Evolutionary conservation across 2,329 filamentous ascomycete species (phyloP).

Genomic region (Colletotrichum karsti): DNA sequence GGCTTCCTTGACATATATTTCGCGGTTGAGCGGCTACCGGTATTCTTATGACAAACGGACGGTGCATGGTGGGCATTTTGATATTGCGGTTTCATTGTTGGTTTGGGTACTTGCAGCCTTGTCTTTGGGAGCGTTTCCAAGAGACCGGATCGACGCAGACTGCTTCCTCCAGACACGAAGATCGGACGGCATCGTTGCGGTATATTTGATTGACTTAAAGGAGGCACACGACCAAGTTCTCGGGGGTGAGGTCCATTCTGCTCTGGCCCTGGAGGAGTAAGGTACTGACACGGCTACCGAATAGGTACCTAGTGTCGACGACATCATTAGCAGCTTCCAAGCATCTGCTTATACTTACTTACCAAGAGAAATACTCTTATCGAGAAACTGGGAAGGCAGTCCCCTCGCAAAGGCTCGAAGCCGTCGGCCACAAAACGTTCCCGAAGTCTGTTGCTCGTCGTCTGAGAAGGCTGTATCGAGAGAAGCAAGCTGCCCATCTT

Average conservation of each 20-base stretch:
- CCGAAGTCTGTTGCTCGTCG: too few relatives aligned
- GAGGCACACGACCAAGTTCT: not conserved
- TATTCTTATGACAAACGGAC: slow-evolving; percentile 29
- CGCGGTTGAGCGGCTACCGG: slow-evolving; percentile 8
- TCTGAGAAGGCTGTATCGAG: too few relatives aligned
- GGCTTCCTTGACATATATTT: not conserved
- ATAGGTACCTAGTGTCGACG: not conserved
- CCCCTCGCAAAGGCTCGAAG: too few relatives aligned
- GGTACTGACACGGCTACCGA: not conserved
- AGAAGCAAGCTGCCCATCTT: too few relatives aligned
- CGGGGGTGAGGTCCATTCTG: too few relatives aligned
- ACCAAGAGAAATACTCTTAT: not conserved
- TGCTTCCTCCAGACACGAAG: not conserved
- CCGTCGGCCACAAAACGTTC: too few relatives aligned
- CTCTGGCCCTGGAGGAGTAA: not conserved
- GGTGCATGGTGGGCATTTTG: slow-evolving; percentile 19
- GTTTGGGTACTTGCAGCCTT: slow-evolving; percentile 25
- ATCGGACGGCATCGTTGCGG: not conserved
- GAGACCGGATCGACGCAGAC: slow-evolving; percentile 1
- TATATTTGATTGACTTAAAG: not conserved
- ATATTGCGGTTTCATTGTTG: slow-evolving; percentile 21
- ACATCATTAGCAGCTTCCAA: not conserved
- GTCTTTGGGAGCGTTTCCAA: slow-evolving; percentile 1
- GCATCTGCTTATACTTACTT: not conserved
- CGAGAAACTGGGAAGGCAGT: not conserved